Evolutionary conservation across 2,329 filamentous ascomycete species (phyloP).

Genomic region (Periconia digitata): DNA sequence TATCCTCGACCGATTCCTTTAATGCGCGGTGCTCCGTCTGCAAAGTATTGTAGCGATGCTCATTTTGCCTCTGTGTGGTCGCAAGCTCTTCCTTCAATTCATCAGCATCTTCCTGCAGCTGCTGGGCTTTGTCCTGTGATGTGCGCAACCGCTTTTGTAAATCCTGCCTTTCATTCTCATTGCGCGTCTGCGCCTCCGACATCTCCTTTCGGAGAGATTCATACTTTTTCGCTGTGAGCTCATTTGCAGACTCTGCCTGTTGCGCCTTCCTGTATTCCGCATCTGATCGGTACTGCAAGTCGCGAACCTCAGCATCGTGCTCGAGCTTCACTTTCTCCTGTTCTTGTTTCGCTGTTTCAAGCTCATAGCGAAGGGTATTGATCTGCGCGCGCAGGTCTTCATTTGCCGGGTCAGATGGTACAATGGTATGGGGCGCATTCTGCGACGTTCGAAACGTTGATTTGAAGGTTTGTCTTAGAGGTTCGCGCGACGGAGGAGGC

Average conservation of each 20-base stretch:
- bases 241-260: slow-evolving; percentile 57
- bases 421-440: slow-evolving; percentile 38
- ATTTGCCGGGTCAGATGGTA: slow-evolving; percentile 51
- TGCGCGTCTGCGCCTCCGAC: slow-evolving; percentile 56
- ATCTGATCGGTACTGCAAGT: slow-evolving; percentile 78
- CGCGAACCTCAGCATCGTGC: slow-evolving; percentile 81
- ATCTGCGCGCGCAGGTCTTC: slow-evolving; percentile 89
- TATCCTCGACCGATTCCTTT: slow-evolving; percentile 60
- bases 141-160: slow-evolving; percentile 58
- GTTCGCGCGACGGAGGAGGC: slow-evolving; percentile 34
- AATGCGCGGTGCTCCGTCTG: slow-evolving; percentile 62
- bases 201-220: slow-evolving; percentile 58
- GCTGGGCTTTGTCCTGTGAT: slow-evolving; percentile 69
- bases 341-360: slow-evolving; percentile 85
- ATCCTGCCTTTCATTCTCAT: slow-evolving; percentile 57
- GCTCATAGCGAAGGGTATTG: slow-evolving; percentile 82
- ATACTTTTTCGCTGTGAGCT: slow-evolving; percentile 56
- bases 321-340: slow-evolving; percentile 76
- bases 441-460: slow-evolving; percentile 46
- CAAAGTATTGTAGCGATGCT: slow-evolving; percentile 60
- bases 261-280: slow-evolving; percentile 74
- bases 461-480: slow-evolving; percentile 46
- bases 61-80: slow-evolving; percentile 66
- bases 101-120: slow-evolving; percentile 78
- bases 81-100: slow-evolving; percentile 77